phyloP scores from a whole-genome alignment of 1,139 yeast species.

The Keqinozyma sinolaborantium region DNA sequence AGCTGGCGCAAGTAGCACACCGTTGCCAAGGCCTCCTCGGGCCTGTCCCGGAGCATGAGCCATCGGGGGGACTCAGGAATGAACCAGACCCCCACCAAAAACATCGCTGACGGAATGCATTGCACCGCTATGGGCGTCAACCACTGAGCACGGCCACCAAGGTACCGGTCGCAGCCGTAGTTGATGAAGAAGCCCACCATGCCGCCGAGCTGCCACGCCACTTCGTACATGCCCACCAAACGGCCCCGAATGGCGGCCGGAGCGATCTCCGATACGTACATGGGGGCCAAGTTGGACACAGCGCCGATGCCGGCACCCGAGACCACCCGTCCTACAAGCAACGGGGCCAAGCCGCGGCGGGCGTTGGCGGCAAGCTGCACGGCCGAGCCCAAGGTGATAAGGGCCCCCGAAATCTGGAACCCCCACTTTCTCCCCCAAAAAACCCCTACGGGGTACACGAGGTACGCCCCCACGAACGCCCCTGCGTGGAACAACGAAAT shows the following conservation, averaged over 20 bases:
- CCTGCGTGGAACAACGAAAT: conserved; percentile 32
- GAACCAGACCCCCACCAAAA: conserved; percentile 31
- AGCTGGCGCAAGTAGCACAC: conserved; percentile 23
- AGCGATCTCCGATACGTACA: conserved; percentile 25
- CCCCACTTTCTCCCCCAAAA: conserved; percentile 21
- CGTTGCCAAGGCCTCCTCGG: conserved; percentile 29
- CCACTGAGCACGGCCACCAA: conserved; percentile 23
- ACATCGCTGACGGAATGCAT: conserved; percentile 36
- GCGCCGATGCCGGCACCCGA: conserved; percentile 33
- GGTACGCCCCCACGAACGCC: conserved; percentile 25
- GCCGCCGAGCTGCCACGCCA: conserved; percentile 48
- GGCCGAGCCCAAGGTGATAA: conserved; percentile 42
- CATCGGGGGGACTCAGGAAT: conserved; percentile 49
- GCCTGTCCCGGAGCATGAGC: conserved; percentile 29
- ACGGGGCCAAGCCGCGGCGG: conserved; percentile 5
- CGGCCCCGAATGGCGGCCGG: conserved; percentile 28
- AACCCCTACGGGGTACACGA: conserved; percentile 24
- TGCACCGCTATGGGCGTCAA: conserved; percentile 35
- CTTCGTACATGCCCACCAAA: conserved; percentile 46
- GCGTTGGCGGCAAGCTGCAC: conserved; percentile 11
- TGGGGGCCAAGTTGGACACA: conserved; percentile 27
- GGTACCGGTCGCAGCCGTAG: conserved; percentile 29
- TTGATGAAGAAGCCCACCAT: conserved; percentile 39
- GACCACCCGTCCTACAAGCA: conserved; percentile 22
- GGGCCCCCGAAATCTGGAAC: conserved; percentile 20